Evolutionary conservation across 225 moss, liverwort and hornwort species (phyloP), one percentile per base, ranked within the genome.

Genomic region (Neckera pumila): DNA sequence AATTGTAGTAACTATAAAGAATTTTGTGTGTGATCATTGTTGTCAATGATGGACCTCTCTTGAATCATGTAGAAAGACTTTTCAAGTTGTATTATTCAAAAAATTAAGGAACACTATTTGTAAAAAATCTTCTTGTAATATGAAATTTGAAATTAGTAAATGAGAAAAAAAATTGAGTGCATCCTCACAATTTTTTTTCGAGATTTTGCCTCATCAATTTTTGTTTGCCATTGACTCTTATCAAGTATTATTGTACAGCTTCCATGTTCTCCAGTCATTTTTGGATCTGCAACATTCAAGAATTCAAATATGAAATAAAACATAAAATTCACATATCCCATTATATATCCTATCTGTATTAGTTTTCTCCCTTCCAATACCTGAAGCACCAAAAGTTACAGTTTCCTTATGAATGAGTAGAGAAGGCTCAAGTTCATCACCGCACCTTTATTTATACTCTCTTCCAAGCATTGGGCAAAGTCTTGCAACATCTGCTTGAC

Each of bases 161-260:
- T 3, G 7, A 7, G 7, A 59, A 5, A 5, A 20, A 6, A 2
- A 74, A 78, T 12, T 56, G 7, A 54, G 1, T 80, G 6, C 17
- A 62, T 22, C 1, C 89, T 89, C 74, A 97, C 98, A 88, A 92
- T 92, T 95, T 96, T 97, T 53, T 38, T 83, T 0, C 59, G 22
- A 34, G 58, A 63, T 38, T 77, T 70, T 33, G 91, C 98, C 6
- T 98, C 95, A 5, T 95, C 94, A 86, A 98, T 82, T 91, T 93
- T 95, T 20, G 86, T 90, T 62, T 97, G 91, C 94, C 95, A 98
- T 76, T 91, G 92, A 57, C 25, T 78, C 64, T 86, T 89, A 83
- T 57, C n/a, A 9, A 89, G 85, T 66, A 98, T 92, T 63, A 84
- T 77, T 26, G 87, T 89, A 33, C 93, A 92, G 33, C 90, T 94